These are phyloP conservation scores for Populus euphratica DNA, from an alignment of 345 rosid genomes.

Conservation along the genomic window DNA sequence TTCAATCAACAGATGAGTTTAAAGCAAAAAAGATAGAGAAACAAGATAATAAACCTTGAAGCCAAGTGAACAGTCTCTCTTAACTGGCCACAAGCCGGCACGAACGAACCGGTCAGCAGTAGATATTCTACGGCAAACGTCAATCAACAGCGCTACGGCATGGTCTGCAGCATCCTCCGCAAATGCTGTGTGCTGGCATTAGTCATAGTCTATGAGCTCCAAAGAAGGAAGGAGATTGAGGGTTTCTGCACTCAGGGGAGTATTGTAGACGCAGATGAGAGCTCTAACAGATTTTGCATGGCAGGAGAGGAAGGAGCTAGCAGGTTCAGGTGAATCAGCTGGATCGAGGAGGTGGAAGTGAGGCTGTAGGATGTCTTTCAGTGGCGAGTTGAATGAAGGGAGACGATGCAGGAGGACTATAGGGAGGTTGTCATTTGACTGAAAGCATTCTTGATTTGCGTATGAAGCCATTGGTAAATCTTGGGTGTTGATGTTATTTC, in stretches of 20 bases:
- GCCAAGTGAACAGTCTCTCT: conserved; percentile 18
- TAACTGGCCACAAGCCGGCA: conserved; percentile 12
- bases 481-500: not conserved
- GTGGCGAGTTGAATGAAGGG: not conserved
- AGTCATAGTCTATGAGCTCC: conserved; percentile 12
- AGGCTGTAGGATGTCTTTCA: not conserved
- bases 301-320: not conserved
- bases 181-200: conserved; percentile 7
- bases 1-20: not conserved
- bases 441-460: not conserved
- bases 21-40: not conserved
- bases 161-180: conserved; percentile 15
- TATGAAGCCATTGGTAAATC: not conserved
- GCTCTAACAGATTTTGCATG: conserved; percentile 5
- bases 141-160: conserved; percentile 14
- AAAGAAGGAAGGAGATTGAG: conserved; percentile 17
- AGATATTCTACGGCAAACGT: conserved; percentile 17
- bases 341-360: conserved; percentile 20
- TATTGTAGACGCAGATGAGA: not conserved
- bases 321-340: not conserved
- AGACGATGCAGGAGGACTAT: not conserved
- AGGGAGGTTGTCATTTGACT: not conserved
- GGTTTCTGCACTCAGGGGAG: conserved; percentile 1
- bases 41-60: conserved; percentile 15
- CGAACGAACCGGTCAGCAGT: conserved; percentile 13